Evolutionary conservation across 2,329 filamentous ascomycete genomes (phyloP), one percentile per base, ranked within the genome.

Genomic region (Aspergillus aculeatus): DNA sequence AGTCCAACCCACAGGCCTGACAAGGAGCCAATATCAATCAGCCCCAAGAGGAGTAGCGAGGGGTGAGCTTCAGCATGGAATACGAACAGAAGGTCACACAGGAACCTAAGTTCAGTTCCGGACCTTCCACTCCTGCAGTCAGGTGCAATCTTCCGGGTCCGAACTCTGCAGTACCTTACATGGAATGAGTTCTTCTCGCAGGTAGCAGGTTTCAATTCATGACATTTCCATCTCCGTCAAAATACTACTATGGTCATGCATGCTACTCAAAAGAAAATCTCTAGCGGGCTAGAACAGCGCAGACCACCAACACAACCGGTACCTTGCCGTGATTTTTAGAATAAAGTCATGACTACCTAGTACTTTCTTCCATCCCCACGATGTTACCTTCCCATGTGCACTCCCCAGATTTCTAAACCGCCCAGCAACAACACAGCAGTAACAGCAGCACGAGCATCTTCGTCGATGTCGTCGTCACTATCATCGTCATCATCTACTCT

Each of bases 101-200:
- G 54, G 53, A 26, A 48, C 32, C 32, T 35, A 19, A 29, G 6
- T 10, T 29, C 26, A 29, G 26, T 50, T 50, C 41, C 31, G 56
- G 57, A 26, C 16, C 41, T 59, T 56, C 57, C 59, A 59, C 35
- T 11, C 48, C 21, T 54, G 32, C 38, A 59, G 52, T 38, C 58
- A 63, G 56, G 48, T 61, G 57, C 53, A 63, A 66, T 59, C 59
- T 52, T 55, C 64, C 62, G 53, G 26, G 26, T 44, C 53, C 53
- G 53, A 55, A 47, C 53, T 47, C 53, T 55, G 53, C 53, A 55
- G 53, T 48, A 55, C 53, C 53, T 55, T 48, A 55, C 53, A 55
- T 55, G 53, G 53, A 21, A 29, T 2, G 26, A 9, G n/a, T 35
- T 21, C n/a, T 32, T 47, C 38, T n/a, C 16, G 29, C 26, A 35